Conservation (phyloP, 208 protist genomes). For the Trypanosoma boissoni region DNA sequence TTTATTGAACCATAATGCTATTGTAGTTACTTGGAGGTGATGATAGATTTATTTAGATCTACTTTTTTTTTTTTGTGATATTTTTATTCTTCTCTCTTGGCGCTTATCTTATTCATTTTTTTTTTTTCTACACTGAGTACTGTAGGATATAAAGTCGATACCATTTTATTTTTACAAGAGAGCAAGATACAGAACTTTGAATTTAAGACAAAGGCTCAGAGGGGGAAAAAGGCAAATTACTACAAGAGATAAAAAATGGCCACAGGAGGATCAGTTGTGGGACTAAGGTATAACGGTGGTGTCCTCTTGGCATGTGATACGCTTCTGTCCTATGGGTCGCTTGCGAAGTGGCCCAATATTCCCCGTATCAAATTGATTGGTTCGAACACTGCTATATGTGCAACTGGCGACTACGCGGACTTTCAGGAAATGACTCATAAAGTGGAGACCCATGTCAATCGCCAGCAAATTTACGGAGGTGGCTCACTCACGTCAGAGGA, state of each 20-base stretch:
- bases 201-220: background rate
- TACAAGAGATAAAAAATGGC: slow-evolving; percentile 65
- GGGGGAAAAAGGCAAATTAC: slow-evolving; percentile 1
- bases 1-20: no score
- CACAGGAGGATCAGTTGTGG: slow-evolving; percentile 96
- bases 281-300: slow-evolving; percentile 96
- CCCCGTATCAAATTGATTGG: slow-evolving; percentile 89
- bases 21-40: no score
- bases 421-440: slow-evolving; percentile 92
- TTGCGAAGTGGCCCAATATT: slow-evolving; percentile 95
- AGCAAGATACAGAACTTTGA: no score
- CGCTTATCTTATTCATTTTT: no score
- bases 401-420: slow-evolving; percentile 95
- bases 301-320: slow-evolving; percentile 96
- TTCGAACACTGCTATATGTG: slow-evolving; percentile 87
- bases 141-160: no score
- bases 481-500: slow-evolving; percentile 77
- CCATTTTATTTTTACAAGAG: no score
- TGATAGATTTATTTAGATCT: no score
- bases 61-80: slow-evolving; percentile 7
- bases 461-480: slow-evolving; percentile 73
- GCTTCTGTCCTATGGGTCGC: slow-evolving; percentile 96
- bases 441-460: slow-evolving; percentile 78
- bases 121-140: no score
- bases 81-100: background rate